Percentiles rank a stretch among this genome's conserved stretches.
Conservation (phyloP, 805 yeast species). For the Wickerhamomyces sydowiorum region DNA sequence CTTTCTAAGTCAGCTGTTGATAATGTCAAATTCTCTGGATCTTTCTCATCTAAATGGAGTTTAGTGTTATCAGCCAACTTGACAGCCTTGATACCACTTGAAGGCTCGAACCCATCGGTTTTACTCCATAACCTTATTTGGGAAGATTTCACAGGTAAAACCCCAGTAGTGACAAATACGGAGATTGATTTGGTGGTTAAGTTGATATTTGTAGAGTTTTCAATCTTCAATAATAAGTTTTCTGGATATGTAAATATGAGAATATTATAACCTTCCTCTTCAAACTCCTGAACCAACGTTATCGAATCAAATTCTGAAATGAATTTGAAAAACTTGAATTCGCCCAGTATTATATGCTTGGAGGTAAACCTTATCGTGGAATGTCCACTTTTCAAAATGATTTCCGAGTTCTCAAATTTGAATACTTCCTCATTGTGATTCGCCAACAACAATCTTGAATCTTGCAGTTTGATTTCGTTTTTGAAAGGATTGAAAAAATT, state of each 20-base stretch:
- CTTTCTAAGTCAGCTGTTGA: slow-evolving; percentile 1
- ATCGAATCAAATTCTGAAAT: slow-evolving; percentile 21
- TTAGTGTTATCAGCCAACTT: not conserved
- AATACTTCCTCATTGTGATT: slow-evolving; percentile 5
- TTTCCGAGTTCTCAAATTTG: not conserved
- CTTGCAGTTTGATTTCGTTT: slow-evolving; percentile 19
- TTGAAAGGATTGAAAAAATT: slow-evolving; percentile 23
- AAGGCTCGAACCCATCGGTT: not conserved
- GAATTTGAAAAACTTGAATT: slow-evolving; percentile 25
- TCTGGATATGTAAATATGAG: slow-evolving; percentile 7
- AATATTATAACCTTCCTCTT: not conserved
- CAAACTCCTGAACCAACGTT: slow-evolving; percentile 16
- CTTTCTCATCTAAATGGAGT: not conserved
- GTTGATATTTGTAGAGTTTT: slow-evolving; percentile 12
- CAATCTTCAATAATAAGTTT: slow-evolving; percentile 15
- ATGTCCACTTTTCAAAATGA: slow-evolving; percentile 1
- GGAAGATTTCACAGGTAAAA: slow-evolving; percentile 4
- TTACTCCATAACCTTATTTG: slow-evolving; percentile 3
- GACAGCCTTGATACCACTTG: not conserved
- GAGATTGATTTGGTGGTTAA: slow-evolving; percentile 14
- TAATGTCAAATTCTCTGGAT: not conserved
- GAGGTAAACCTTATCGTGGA: slow-evolving; percentile 17
- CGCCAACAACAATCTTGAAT: slow-evolving; percentile 19
- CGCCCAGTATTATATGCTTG: slow-evolving; percentile 28
- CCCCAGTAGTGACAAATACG: slow-evolving; percentile 7